These are phyloP conservation scores for Trichoderma cornu-damae DNA, from an alignment of 2,329 filamentous ascomycete genomes.

Conservation along the genomic window DNA sequence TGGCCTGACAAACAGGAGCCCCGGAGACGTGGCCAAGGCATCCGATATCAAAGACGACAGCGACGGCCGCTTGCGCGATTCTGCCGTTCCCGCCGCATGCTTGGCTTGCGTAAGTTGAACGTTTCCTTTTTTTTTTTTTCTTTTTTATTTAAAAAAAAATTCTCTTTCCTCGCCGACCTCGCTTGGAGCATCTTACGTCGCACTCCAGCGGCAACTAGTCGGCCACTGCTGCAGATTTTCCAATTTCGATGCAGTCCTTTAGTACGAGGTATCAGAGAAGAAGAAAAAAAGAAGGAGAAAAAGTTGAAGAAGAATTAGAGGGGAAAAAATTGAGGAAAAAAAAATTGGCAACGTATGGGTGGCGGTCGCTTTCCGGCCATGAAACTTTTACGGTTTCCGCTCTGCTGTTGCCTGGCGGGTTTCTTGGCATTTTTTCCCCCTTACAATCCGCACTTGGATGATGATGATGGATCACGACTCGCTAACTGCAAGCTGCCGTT, in stretches of 20 bases:
- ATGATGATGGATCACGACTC: neutral
- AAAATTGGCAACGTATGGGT: no score
- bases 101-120: slow-evolving; percentile 47
- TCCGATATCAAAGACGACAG: slow-evolving; percentile 17
- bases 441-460: no score
- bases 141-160: no score
- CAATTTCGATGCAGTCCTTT: neutral
- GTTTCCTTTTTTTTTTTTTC: neutral
- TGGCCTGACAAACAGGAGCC: slow-evolving; percentile 5
- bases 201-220: neutral
- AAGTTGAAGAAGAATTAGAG: no score
- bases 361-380: neutral
- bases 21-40: slow-evolving; percentile 8
- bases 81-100: slow-evolving; percentile 48
- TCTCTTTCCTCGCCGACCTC: slow-evolving; percentile 5
- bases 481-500: slow-evolving; percentile 1
- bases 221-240: neutral
- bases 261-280: neutral
- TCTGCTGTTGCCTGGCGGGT: no score
- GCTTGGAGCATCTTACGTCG: neutral
- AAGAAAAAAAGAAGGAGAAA: neutral
- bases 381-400: neutral
- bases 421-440: no score
- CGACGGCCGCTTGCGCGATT: slow-evolving; percentile 25
- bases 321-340: neutral